Evolutionary conservation across 352 stramenopile species (phyloP), one percentile per base, ranked within the genome.

Genomic region (Aphanomyces stellatus): DNA sequence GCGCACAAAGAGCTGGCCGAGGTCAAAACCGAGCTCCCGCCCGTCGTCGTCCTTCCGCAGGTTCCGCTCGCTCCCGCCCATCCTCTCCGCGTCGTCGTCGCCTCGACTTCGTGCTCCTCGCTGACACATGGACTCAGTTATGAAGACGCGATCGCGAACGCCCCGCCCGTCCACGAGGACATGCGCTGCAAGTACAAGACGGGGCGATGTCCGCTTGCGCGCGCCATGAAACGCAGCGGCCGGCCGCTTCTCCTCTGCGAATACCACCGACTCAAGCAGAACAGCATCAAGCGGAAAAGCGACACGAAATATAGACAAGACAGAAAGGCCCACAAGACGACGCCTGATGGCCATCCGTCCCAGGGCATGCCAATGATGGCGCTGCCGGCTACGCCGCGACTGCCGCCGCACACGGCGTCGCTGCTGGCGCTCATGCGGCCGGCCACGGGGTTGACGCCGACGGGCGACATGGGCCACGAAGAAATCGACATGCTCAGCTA

Each of bases 261-360:
- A 48, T 67, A 57, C 35, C 60, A 67, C 35, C 60, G 60, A 13
- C 25, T 53, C 49, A 67, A 67, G 37, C 60, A 67, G 34, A 67
- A 67, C 49, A 60, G 46, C 46, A 67, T 67, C 49, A 67, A 67
- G 27, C 60, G 56, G 15, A 64, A 64, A 53, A 64, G 56, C 24
- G 56, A 64, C 41, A 64, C 56, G 19, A 64, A 64, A 25, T 64
- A 64, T 30, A 30, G 56, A 6, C 30, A 64, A 19, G 41, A 64
- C 30, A 24, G 56, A n/a, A 64, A 64, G 30, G 56, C 56, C 13
- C 8, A 35, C 19, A 62, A 30, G 22, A 64, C 3, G 56, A 53
- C 15, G 35, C n/a, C n/a, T n/a, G n/a, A n/a, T n/a, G n/a, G n/a
- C n/a, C n/a, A n/a, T n/a, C n/a, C n/a, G n/a, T n/a, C n/a, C n/a